Conservation (phyloP, 1,139 yeast species). For the Protomyces lactucae-debilis region DNA sequence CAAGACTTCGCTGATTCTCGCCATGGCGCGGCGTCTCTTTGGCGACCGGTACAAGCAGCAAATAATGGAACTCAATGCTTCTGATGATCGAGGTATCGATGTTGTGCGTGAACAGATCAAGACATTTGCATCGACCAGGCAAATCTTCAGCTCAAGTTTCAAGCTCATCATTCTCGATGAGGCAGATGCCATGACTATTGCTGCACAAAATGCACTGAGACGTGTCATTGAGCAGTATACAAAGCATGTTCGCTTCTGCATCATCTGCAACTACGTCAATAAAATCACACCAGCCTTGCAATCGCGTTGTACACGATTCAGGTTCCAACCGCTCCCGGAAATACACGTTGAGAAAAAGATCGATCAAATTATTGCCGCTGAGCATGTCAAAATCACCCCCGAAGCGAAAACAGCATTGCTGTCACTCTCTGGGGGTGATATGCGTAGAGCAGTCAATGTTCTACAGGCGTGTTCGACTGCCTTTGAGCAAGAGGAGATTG, state of each 20-base stretch:
- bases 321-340: constrained; percentile 76
- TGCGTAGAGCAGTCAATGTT: constrained; percentile 92
- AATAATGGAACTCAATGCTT: constrained; percentile 65
- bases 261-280: constrained; percentile 92
- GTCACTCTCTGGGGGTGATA: constrained; percentile 77
- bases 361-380: constrained; percentile 61
- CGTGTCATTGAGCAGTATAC: constrained; percentile 91
- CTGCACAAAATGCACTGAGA: constrained; percentile 92
- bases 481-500: constrained; percentile 46
- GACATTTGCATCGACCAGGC: constrained; percentile 83
- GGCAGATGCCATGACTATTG: constrained; percentile 98
- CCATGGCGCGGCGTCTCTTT: constrained; percentile 75
- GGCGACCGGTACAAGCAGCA: constrained; percentile 58
- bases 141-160: constrained; percentile 59
- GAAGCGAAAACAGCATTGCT: constrained; percentile 66
- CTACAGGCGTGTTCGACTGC: constrained; percentile 91
- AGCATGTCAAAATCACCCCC: constrained; percentile 53
- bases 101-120: constrained; percentile 81
- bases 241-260: constrained; percentile 90
- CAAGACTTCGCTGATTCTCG: constrained; percentile 85
- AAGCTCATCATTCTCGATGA: constrained; percentile 90
- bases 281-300: constrained; percentile 90
- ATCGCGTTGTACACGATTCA: constrained; percentile 89
- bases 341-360: constrained; percentile 66
- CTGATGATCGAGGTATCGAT: constrained; percentile 82